These are phyloP conservation scores for Vanrija sp. DNA, from an alignment of 1,284 basidiomycete genomes.

Conservation along the genomic window DNA sequence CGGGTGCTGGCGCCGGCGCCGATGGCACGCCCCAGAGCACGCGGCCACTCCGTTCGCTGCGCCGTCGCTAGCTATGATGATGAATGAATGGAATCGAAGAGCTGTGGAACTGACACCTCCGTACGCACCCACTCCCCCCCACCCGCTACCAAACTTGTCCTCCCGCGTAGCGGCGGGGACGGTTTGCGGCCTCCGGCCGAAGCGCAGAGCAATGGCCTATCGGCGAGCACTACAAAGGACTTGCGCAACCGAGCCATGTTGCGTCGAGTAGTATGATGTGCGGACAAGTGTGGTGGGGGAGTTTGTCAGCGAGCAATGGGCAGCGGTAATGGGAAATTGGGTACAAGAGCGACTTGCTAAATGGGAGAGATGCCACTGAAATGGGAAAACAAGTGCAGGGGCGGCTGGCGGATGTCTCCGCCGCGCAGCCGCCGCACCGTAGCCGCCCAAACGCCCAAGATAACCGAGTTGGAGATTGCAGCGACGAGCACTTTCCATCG, in stretches of 20 bases:
- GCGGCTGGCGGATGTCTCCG: too few relatives aligned
- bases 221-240: background rate
- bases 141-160: background rate
- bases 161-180: background rate
- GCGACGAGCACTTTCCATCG: too few relatives aligned
- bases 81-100: background rate
- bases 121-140: background rate
- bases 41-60: background rate
- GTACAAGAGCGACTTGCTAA: too few relatives aligned
- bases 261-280: slow-evolving; percentile 3
- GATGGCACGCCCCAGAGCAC: background rate
- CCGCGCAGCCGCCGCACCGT: too few relatives aligned
- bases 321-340: too few relatives aligned
- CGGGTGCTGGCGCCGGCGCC: background rate
- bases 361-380: too few relatives aligned
- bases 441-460: too few relatives aligned
- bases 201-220: background rate
- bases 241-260: background rate
- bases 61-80: background rate
- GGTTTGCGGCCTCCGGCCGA: background rate
- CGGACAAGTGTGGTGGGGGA: background rate
- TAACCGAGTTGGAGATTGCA: too few relatives aligned
- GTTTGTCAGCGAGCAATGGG: too few relatives aligned
- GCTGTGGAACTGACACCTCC: background rate
- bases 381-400: too few relatives aligned